Evolutionary conservation across 345 rosid genomes (phyloP).

Genomic region (Turritis glabra): DNA sequence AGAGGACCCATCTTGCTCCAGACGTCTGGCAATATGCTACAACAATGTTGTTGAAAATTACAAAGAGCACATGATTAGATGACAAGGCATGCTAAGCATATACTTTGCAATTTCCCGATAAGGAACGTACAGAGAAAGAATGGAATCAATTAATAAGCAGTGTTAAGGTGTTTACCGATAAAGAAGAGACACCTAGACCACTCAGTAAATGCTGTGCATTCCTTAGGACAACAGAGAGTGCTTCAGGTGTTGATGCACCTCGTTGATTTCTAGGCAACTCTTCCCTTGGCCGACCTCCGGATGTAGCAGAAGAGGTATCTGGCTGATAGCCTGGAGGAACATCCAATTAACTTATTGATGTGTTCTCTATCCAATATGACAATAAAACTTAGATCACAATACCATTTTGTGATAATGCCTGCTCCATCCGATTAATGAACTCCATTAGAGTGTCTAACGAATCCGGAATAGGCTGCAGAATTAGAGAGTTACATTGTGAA

Average conservation of each 20-base stretch:
- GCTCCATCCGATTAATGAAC: constrained; percentile 78
- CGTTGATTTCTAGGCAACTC: constrained; percentile 54
- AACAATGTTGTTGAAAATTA: constrained; percentile 58
- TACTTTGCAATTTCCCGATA: background rate
- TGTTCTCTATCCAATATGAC: background rate
- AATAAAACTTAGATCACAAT: constrained; percentile 19
- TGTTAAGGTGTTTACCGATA: constrained; percentile 57
- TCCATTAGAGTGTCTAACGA: constrained; percentile 71
- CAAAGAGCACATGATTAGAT: constrained; percentile 51
- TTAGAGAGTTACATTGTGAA: background rate
- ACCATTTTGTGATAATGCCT: constrained; percentile 69
- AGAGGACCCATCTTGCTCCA: constrained; percentile 80
- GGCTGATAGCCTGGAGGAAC: constrained; percentile 56
- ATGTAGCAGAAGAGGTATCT: constrained; percentile 43
- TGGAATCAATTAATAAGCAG: background rate
- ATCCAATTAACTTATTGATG: constrained; percentile 24
- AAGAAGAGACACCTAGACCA: constrained; percentile 52
- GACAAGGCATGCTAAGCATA: constrained; percentile 4
- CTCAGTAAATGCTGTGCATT: constrained; percentile 67
- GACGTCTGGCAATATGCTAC: constrained; percentile 83
- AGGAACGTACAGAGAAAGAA: background rate
- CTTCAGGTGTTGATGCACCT: constrained; percentile 70
- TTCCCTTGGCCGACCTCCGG: constrained; percentile 41
- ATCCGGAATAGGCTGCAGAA: constrained; percentile 83
- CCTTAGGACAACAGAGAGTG: constrained; percentile 58